Evolutionary conservation across 129 eudicot genomes (phyloP).

Genomic region (Artemisia argyi): DNA sequence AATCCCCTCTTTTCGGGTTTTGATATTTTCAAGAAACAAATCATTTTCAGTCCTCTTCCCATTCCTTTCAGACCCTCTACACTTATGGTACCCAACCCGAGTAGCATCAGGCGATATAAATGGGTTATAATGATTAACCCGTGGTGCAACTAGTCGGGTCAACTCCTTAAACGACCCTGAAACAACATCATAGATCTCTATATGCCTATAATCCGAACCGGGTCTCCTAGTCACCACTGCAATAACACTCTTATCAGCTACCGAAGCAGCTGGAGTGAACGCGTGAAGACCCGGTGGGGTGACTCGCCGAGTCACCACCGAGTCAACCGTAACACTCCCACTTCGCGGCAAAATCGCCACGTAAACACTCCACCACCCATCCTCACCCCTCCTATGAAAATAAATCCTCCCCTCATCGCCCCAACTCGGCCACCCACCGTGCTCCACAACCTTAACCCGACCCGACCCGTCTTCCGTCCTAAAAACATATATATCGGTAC

Average conservation of each 20-base stretch:
- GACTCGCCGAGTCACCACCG: slow-evolving; percentile 69
- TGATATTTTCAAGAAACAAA: slow-evolving; percentile 61
- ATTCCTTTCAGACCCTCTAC: slow-evolving; percentile 54
- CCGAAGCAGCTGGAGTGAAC: slow-evolving; percentile 80
- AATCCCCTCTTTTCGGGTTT: slow-evolving; percentile 37
- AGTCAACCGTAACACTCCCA: slow-evolving; percentile 33
- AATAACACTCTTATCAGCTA: slow-evolving; percentile 43
- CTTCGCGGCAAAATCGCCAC: slow-evolving; percentile 39
- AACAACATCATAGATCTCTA: slow-evolving; percentile 61
- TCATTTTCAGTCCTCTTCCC: slow-evolving; percentile 21
- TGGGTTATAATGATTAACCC: slow-evolving; percentile 70
- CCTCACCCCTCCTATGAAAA: slow-evolving; percentile 73
- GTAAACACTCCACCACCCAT: slow-evolving; percentile 95
- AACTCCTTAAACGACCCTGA: slow-evolving; percentile 40
- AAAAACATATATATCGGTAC: slow-evolving; percentile 73
- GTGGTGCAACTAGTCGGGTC: slow-evolving; percentile 57
- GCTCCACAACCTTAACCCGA: slow-evolving; percentile 83
- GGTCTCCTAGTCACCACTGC: slow-evolving; percentile 80
- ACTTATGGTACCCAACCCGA: slow-evolving; percentile 76
- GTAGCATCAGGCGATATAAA: slow-evolving; percentile 61
- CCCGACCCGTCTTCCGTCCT: slow-evolving; percentile 66
- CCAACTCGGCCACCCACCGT: slow-evolving; percentile 99
- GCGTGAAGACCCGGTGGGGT: slow-evolving; percentile 92
- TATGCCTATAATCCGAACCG: slow-evolving; percentile 66
- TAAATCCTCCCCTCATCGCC: slow-evolving; percentile 59